Conservation (phyloP, 2,329 filamentous ascomycete species). For the Cercospora sp. region DNA sequence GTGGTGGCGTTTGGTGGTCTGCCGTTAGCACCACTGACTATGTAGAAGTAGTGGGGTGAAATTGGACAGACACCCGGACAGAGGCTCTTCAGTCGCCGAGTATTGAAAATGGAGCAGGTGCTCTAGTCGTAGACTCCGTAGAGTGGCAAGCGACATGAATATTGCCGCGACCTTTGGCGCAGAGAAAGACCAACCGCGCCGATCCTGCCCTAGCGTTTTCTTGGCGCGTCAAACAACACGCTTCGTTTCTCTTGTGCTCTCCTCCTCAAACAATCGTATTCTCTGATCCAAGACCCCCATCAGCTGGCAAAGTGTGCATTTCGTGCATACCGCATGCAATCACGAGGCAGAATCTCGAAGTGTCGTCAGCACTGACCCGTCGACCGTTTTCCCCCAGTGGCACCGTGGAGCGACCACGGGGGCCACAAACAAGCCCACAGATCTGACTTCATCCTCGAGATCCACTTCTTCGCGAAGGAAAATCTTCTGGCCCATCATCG, state of each 20-base stretch:
- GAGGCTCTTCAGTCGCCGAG: background rate
- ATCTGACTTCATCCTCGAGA: conserved; percentile 4
- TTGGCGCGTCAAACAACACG: background rate
- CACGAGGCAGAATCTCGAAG: background rate
- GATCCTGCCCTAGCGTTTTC: background rate
- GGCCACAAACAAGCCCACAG: conserved; percentile 8
- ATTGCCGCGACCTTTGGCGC: background rate
- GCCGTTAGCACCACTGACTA: conserved; percentile 21
- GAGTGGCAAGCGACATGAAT: background rate
- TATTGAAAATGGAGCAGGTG: background rate
- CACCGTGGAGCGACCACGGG: background rate
- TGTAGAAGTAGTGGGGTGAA: background rate
- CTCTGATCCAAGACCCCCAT: background rate
- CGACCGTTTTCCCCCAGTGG: background rate
- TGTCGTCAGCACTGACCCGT: background rate
- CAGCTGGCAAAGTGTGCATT: background rate
- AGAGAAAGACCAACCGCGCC: background rate
- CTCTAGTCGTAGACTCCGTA: background rate
- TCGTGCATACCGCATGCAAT: background rate
- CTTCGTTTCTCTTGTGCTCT: background rate
- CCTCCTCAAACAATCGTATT: background rate
- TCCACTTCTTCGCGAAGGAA: conserved; percentile 1
- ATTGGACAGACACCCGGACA: background rate
- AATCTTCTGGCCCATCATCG: background rate
- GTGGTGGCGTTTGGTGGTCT: conserved; percentile 26